phyloP scores from a whole-genome alignment of 2,329 filamentous ascomycete species.

The Juglanconis juglandina region DNA sequence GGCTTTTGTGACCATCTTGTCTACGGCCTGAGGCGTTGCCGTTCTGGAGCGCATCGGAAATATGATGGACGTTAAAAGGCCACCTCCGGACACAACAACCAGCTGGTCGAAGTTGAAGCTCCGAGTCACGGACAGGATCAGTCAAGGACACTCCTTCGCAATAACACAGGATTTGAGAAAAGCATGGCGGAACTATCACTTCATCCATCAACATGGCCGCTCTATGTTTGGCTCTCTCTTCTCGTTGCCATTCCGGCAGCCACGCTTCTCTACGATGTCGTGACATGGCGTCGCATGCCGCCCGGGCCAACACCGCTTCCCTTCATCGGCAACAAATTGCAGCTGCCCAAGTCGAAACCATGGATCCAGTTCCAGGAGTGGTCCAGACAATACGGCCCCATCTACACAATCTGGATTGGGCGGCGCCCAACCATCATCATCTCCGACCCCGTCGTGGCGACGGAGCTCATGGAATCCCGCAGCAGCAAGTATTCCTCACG shows the following conservation, averaged over 20 bases:
- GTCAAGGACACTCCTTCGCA: background rate
- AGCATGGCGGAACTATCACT: conserved; percentile 6
- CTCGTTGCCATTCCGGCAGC: conserved; percentile 21
- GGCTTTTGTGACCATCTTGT: too few relatives aligned
- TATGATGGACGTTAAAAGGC: too few relatives aligned
- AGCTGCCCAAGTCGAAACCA: conserved; percentile 24
- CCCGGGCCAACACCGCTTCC: conserved; percentile 44
- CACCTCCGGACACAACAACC: too few relatives aligned
- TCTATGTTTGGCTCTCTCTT: conserved; percentile 21
- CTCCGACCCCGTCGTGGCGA: conserved; percentile 40
- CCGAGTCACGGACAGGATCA: background rate
- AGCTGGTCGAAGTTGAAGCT: too few relatives aligned
- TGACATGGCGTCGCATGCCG: conserved; percentile 37
- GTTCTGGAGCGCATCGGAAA: too few relatives aligned
- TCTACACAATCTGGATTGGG: conserved; percentile 46
- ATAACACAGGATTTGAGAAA: too few relatives aligned
- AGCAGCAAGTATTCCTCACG: conserved; percentile 33
- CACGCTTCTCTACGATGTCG: conserved; percentile 29
- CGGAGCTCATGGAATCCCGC: conserved; percentile 42
- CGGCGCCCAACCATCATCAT: conserved; percentile 42
- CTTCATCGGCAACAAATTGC: conserved; percentile 39
- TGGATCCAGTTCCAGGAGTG: conserved; percentile 41
- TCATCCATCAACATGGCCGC: conserved; percentile 18
- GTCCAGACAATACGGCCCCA: conserved; percentile 41
- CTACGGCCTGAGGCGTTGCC: too few relatives aligned